phyloP scores from a whole-genome alignment of 2,329 filamentous ascomycete species.

The Aspergillus sp. region DNA sequence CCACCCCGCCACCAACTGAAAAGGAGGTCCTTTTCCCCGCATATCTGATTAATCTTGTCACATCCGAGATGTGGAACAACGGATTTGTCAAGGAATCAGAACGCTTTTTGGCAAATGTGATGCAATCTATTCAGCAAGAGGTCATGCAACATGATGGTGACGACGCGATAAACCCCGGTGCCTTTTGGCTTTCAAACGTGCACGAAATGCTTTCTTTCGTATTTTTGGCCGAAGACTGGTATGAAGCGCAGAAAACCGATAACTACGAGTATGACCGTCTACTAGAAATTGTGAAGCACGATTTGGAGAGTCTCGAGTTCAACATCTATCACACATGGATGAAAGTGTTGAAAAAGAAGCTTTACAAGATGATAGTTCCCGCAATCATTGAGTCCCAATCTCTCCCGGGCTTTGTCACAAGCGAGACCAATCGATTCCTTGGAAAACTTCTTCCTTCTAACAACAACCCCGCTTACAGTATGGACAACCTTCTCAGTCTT shows the following conservation, averaged over 20 bases:
- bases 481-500: conserved; percentile 95
- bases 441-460: conserved; percentile 92
- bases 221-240: conserved; percentile 98
- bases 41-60: conserved; percentile 97
- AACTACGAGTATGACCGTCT: conserved; percentile 98
- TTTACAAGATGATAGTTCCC: conserved; percentile 99
- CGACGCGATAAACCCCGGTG: conserved; percentile 91
- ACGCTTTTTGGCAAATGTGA: conserved; percentile 96
- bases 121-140: conserved; percentile 99
- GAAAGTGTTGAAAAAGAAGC: conserved; percentile 99
- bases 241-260: conserved; percentile 97
- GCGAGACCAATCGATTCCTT: conserved; percentile 96
- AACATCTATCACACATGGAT: conserved; percentile 99
- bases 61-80: conserved; percentile 99
- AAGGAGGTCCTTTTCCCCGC: conserved; percentile 98
- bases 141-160: conserved; percentile 99
- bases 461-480: conserved; percentile 92
- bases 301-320: conserved; percentile 96
- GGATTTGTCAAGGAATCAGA: conserved; percentile 99
- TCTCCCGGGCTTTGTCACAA: conserved; percentile 95
- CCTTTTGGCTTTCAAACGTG: conserved; percentile 98
- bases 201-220: conserved; percentile 99
- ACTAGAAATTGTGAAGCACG: conserved; percentile 97
- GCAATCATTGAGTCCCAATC: conserved; percentile 99
- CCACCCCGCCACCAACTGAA: conserved; percentile 85